Conservation (phyloP, 139 green algal species). For the Eudorina sp. region DNA sequence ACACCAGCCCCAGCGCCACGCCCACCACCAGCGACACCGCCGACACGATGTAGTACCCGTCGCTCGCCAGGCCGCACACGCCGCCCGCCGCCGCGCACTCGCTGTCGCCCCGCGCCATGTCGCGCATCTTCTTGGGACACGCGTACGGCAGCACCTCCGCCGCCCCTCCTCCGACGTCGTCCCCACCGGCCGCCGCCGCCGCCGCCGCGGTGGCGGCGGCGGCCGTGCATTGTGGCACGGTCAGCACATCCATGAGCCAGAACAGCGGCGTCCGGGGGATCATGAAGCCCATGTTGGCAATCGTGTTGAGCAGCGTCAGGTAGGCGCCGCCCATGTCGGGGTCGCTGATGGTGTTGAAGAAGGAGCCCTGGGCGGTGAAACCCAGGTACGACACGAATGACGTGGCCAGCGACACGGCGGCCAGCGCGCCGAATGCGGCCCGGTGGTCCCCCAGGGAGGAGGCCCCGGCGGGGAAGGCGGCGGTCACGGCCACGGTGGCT, state of each 20-base stretch:
- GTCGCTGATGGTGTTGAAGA: slow-evolving; percentile 85
- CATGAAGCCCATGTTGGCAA: slow-evolving; percentile 93
- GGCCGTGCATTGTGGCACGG: slow-evolving; percentile 41
- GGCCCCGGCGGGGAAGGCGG: slow-evolving; percentile 53
- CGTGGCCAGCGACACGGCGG: slow-evolving; percentile 73
- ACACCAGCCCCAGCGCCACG: slow-evolving; percentile 54
- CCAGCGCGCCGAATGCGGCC: slow-evolving; percentile 68
- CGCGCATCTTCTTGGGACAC: slow-evolving; percentile 52
- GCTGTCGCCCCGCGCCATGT: slow-evolving; percentile 24
- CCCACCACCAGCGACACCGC: slow-evolving; percentile 62
- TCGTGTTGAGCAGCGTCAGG: slow-evolving; percentile 96
- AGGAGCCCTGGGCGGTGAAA: slow-evolving; percentile 90
- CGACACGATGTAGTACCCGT: slow-evolving; percentile 84
- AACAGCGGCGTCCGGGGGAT: slow-evolving; percentile 85
- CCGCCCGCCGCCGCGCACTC: slow-evolving; percentile 60
- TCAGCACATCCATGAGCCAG: slow-evolving; percentile 72
- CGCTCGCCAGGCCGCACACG: slow-evolving; percentile 47
- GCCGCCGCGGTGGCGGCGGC: background rate
- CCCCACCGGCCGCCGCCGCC: background rate
- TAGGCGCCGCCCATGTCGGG: slow-evolving; percentile 91
- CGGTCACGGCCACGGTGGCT: slow-evolving; percentile 48
- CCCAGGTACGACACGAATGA: slow-evolving; percentile 87
- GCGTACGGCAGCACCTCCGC: background rate
- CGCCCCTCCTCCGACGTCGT: background rate
- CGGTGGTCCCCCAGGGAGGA: slow-evolving; percentile 45